A percentile compares a stretch with the other conserved stretches of the same genome.
Conservation (phyloP, 83 land plant species). For the Picea abies region DNA sequence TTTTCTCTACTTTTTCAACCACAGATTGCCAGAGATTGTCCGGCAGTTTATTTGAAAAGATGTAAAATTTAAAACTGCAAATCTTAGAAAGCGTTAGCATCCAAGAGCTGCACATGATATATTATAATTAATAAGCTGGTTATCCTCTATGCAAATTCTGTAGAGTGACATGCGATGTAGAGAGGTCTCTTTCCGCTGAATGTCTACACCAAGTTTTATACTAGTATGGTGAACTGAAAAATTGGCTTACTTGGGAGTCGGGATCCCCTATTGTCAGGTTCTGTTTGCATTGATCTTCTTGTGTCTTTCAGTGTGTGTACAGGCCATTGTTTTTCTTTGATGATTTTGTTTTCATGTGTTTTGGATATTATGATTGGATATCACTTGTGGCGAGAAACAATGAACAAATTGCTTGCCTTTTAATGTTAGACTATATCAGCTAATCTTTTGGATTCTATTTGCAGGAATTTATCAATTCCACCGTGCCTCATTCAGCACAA, state of each 20-base stretch:
- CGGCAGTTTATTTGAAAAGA: not conserved
- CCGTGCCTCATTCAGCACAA: slow-evolving; percentile 76
- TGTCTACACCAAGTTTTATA: not conserved
- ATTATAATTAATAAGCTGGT: too few species aligned
- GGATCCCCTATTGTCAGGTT: not conserved
- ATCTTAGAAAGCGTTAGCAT: not conserved
- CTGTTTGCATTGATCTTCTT: not conserved
- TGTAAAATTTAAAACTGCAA: not conserved
- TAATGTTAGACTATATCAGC: not conserved
- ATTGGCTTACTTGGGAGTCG: not conserved
- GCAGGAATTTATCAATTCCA: slow-evolving; percentile 66
- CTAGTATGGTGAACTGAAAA: not conserved
- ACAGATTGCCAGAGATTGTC: not conserved
- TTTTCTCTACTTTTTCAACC: too few species aligned
- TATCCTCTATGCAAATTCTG: not conserved
- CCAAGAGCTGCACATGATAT: too few species aligned
- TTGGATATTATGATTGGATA: not conserved
- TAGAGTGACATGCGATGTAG: not conserved
- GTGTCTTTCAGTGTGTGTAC: not conserved
- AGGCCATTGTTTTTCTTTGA: not conserved
- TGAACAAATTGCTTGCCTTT: not conserved
- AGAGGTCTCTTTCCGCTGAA: not conserved
- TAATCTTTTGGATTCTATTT: not conserved
- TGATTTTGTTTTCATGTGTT: not conserved
- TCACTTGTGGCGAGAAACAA: not conserved